A percentile compares a stretch with the other conserved stretches of the same genome.
Conservation (phyloP, 2,329 filamentous ascomycete genomes). For the Diaporthe amygdali region DNA sequence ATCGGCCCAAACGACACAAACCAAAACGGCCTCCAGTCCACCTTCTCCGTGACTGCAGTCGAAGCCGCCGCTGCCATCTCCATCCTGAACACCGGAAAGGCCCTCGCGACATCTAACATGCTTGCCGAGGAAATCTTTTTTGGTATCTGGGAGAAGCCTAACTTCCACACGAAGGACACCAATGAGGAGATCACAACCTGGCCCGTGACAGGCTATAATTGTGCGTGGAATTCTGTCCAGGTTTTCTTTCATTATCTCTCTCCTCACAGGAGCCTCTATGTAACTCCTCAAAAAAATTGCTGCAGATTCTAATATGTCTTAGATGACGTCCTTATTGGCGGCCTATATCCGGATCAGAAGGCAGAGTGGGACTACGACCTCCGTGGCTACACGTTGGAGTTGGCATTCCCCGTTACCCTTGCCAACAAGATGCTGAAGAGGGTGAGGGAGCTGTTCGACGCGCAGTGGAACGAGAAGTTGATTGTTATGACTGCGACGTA, state of each 20-base stretch:
- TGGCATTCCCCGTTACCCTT: slow-evolving; percentile 55
- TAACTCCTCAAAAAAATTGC: background rate
- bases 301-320: slow-evolving; percentile 26
- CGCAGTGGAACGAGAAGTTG: slow-evolving; percentile 44
- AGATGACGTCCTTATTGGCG: slow-evolving; percentile 57
- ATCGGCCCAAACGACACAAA: slow-evolving; percentile 43
- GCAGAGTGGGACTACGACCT: slow-evolving; percentile 57
- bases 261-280: too few relatives aligned
- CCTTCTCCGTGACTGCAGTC: slow-evolving; percentile 52
- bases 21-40: slow-evolving; percentile 57
- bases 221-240: background rate
- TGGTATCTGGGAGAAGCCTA: slow-evolving; percentile 52
- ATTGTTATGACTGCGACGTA: slow-evolving; percentile 56
- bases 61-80: slow-evolving; percentile 46
- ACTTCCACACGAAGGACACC: slow-evolving; percentile 57
- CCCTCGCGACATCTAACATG: slow-evolving; percentile 52
- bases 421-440: slow-evolving; percentile 55
- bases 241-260: background rate
- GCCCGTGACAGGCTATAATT: slow-evolving; percentile 58
- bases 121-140: slow-evolving; percentile 56
- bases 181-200: slow-evolving; percentile 46
- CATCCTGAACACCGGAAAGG: slow-evolving; percentile 53
- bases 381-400: slow-evolving; percentile 54
- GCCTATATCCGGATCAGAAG: slow-evolving; percentile 52
- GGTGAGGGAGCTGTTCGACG: slow-evolving; percentile 54